phyloP scores from a whole-genome alignment of 108 stramenopile genomes.

The Skeletonema potamos region DNA sequence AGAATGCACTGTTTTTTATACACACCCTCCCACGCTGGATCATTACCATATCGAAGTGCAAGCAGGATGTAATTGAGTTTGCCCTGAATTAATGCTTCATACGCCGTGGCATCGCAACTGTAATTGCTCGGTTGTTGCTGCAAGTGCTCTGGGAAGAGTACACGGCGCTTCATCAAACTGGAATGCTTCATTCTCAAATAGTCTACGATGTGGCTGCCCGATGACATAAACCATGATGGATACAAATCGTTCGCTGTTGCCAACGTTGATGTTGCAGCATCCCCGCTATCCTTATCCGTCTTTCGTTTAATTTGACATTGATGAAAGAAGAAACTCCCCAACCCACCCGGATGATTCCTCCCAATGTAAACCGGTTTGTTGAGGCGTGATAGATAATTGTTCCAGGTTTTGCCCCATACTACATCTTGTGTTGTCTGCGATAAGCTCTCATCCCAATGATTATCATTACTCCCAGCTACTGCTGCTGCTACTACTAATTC shows the following conservation, averaged over 20 bases:
- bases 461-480: neutral
- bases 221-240: conserved; percentile 2
- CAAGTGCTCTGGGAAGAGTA: conserved; percentile 31
- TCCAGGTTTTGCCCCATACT: neutral
- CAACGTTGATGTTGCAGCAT: neutral
- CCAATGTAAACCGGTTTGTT: conserved; percentile 52
- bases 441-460: neutral
- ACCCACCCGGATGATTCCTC: conserved; percentile 51
- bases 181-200: conserved; percentile 44
- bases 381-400: neutral
- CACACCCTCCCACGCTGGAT: conserved; percentile 67
- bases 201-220: conserved; percentile 61
- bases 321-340: conserved; percentile 15
- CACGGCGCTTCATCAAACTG: conserved; percentile 4
- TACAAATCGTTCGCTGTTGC: neutral
- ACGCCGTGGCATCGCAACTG: conserved; percentile 21
- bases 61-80: conserved; percentile 50
- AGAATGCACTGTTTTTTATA: conserved; percentile 55
- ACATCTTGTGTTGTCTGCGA: neutral
- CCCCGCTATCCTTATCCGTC: neutral
- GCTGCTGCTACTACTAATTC: no score
- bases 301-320: neutral
- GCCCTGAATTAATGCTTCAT: conserved; percentile 39
- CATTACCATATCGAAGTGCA: conserved; percentile 62
- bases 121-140: conserved; percentile 13